phyloP scores from a whole-genome alignment of 1,284 basidiomycete species.

The Hypsizygus ulmarius region DNA sequence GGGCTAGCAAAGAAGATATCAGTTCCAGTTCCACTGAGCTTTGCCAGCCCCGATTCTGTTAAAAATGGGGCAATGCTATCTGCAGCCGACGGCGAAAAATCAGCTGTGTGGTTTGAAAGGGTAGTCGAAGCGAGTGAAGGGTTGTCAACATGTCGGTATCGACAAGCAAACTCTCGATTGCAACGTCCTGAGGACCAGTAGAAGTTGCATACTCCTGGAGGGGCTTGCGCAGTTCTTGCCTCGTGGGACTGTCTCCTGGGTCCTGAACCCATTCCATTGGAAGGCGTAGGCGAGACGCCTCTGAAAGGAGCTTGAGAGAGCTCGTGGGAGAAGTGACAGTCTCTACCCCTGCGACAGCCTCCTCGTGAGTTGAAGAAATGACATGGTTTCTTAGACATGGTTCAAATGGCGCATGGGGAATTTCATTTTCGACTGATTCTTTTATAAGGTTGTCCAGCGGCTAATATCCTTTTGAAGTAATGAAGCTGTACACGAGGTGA shows the following conservation, averaged over 20 bases:
- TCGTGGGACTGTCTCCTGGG: slow-evolving; percentile 16
- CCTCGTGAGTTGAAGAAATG: slow-evolving; percentile 34
- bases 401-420: slow-evolving; percentile 1
- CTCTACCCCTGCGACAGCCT: slow-evolving; percentile 40
- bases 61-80: slow-evolving; percentile 43
- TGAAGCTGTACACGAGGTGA: background rate
- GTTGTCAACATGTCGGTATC: slow-evolving; percentile 38
- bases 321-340: slow-evolving; percentile 33
- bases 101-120: slow-evolving; percentile 3
- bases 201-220: slow-evolving; percentile 45
- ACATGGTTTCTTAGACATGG: slow-evolving; percentile 31
- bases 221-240: slow-evolving; percentile 22
- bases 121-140: slow-evolving; percentile 12
- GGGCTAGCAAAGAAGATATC: slow-evolving; percentile 36
- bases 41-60: slow-evolving; percentile 46
- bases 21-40: slow-evolving; percentile 32
- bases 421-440: slow-evolving; percentile 4
- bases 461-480: slow-evolving; percentile 6
- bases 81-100: slow-evolving; percentile 9
- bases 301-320: slow-evolving; percentile 3
- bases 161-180: slow-evolving; percentile 46
- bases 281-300: slow-evolving; percentile 9
- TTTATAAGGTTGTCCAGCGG: slow-evolving; percentile 5
- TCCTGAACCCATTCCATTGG: slow-evolving; percentile 14
- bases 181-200: slow-evolving; percentile 56